Percentiles rank a stretch among this genome's conserved stretches.
Evolutionary conservation across 2,329 filamentous ascomycete genomes (phyloP).

Genomic region (Beauveria brongniartii): DNA sequence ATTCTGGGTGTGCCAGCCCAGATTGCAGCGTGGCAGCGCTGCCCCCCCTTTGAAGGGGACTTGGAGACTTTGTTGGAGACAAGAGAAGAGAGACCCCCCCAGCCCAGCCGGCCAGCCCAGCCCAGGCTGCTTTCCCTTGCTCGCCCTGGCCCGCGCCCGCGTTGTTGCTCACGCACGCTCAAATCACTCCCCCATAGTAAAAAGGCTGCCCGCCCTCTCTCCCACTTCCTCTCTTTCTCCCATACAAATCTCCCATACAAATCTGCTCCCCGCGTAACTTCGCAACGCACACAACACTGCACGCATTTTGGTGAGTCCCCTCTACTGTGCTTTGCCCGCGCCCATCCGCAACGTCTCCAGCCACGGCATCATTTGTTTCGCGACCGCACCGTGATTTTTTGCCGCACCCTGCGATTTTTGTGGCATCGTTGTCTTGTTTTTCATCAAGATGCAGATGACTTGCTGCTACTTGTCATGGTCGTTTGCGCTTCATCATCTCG

Average conservation of each 20-base stretch:
- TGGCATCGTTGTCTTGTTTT: conserved; percentile 1
- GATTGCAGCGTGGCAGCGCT: conserved; percentile 9
- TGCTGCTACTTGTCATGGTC: not conserved
- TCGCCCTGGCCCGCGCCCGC: conserved; percentile 17
- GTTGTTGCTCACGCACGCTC: conserved; percentile 29
- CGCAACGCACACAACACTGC: conserved; percentile 32
- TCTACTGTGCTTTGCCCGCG: conserved; percentile 25
- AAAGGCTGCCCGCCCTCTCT: conserved; percentile 49
- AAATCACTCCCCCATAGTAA: conserved; percentile 60
- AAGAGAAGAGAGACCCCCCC: not conserved
- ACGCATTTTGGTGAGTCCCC: conserved; percentile 46
- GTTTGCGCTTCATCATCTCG: conserved; percentile 1
- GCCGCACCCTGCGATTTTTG: conserved; percentile 16
- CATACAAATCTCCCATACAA: conserved; percentile 54
- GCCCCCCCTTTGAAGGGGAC: not conserved
- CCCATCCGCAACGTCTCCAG: conserved; percentile 22
- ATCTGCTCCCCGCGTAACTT: conserved; percentile 27
- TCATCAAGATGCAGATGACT: conserved; percentile 1
- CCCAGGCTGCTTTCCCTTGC: not conserved
- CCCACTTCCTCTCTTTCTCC: conserved; percentile 49
- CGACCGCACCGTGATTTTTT: conserved; percentile 16
- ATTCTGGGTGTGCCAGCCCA: conserved; percentile 2
- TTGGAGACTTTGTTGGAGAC: not conserved
- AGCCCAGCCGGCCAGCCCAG: not conserved
- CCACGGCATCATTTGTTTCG: conserved; percentile 22